phyloP scores from a whole-genome alignment of 1,284 basidiomycete genomes.

The Hymenochaete sp. region DNA sequence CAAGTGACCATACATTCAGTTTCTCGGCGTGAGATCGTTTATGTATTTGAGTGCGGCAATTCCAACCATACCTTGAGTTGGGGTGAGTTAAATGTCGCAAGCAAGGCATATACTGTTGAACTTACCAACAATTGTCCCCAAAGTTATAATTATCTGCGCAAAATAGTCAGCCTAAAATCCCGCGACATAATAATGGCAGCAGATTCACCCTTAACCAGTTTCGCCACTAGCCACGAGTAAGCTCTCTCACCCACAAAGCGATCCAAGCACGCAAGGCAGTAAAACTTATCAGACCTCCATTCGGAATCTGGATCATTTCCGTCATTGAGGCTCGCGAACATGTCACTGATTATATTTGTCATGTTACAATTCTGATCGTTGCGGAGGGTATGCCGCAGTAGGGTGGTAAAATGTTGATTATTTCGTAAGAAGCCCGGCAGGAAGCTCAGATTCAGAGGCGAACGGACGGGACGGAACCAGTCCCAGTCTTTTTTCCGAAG shows the following conservation, averaged over 20 bases:
- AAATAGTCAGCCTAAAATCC: too few species aligned
- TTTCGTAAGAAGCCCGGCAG: too few species aligned
- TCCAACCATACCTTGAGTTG: slow-evolving; percentile 16
- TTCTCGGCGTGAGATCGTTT: slow-evolving; percentile 7
- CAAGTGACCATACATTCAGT: slow-evolving; percentile 7
- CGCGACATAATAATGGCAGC: too few species aligned
- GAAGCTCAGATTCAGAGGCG: too few species aligned
- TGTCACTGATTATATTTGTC: slow-evolving; percentile 10
- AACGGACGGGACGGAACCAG: too few species aligned
- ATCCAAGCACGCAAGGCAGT: slow-evolving; percentile 9
- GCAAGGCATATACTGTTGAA: background rate
- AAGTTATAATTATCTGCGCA: slow-evolving; percentile 10
- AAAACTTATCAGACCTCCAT: slow-evolving; percentile 3
- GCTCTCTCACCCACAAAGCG: slow-evolving; percentile 3
- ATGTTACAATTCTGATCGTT: too few species aligned
- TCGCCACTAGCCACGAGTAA: slow-evolving; percentile 10
- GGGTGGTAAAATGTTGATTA: too few species aligned
- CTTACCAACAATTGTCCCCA: slow-evolving; percentile 15
- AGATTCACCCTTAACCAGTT: slow-evolving; percentile 13
- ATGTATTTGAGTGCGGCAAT: slow-evolving; percentile 15
- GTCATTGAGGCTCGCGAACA: slow-evolving; percentile 8
- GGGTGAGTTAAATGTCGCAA: background rate
- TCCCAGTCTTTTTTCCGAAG: too few species aligned
- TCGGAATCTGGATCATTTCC: slow-evolving; percentile 10
- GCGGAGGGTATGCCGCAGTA: too few species aligned